These are phyloP conservation scores for Candida sonorensis DNA, from an alignment of 805 yeast species.

Conservation along the genomic window DNA sequence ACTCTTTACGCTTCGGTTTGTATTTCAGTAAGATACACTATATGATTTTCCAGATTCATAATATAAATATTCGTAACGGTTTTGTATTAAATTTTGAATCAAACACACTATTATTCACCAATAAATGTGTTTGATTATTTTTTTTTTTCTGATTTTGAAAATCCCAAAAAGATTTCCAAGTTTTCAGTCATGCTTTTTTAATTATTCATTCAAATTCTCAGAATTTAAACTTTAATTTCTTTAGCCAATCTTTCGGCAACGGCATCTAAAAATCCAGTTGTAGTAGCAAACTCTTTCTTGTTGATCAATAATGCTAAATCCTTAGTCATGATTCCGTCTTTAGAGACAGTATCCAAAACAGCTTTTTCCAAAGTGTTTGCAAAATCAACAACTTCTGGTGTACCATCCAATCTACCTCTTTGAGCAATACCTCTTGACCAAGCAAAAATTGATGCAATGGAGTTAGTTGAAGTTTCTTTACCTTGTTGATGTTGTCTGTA, in stretches of 20 bases:
- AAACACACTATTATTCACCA: no score
- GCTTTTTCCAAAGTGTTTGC: slow-evolving; percentile 78
- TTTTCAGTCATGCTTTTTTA: no score
- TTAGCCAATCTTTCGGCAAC: slow-evolving; percentile 59
- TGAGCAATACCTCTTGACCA: slow-evolving; percentile 93
- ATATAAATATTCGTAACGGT: no score
- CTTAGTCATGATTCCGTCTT: slow-evolving; percentile 90
- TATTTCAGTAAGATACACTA: no score
- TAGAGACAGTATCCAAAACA: slow-evolving; percentile 75
- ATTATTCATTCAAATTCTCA: no score
- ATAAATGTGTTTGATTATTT: no score
- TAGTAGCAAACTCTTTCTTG: slow-evolving; percentile 82
- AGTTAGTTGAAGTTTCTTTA: slow-evolving; percentile 93
- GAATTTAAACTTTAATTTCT: slow-evolving; percentile 10
- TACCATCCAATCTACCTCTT: slow-evolving; percentile 83
- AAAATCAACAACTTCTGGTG: slow-evolving; percentile 79
- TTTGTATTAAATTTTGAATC: no score
- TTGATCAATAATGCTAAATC: slow-evolving; percentile 90
- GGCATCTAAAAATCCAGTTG: slow-evolving; percentile 83
- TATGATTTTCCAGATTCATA: no score
- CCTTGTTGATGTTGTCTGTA: slow-evolving; percentile 95
- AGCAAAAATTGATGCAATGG: slow-evolving; percentile 95
- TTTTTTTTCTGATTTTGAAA: no score
- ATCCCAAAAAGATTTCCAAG: no score
- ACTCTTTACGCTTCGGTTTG: no score